Conservation (phyloP, 2,329 filamentous ascomycete genomes). For the Metarhizium album region DNA sequence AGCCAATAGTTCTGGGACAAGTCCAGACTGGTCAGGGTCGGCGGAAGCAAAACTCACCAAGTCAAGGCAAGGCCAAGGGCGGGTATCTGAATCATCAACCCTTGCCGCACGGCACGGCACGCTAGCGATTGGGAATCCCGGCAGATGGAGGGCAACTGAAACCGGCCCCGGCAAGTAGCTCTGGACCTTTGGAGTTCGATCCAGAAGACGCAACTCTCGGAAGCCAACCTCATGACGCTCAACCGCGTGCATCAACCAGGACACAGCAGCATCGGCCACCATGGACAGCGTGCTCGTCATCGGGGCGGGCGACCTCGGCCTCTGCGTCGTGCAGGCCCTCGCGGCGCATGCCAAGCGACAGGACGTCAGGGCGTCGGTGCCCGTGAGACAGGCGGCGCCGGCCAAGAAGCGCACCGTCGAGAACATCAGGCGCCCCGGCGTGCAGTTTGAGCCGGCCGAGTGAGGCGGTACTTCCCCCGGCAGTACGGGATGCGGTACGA, state of each 20-base stretch:
- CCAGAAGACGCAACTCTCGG: conserved; percentile 6
- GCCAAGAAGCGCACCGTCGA: conserved; percentile 25
- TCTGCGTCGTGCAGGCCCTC: conserved; percentile 42
- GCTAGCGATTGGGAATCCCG: too few relatives aligned
- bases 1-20: too few relatives aligned
- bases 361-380: conserved; percentile 34
- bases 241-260: conserved; percentile 4
- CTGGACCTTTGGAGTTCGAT: too few relatives aligned
- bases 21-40: too few relatives aligned
- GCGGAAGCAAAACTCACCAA: too few relatives aligned
- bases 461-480: conserved; percentile 54
- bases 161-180: too few relatives aligned
- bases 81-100: too few relatives aligned
- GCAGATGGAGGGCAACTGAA: too few relatives aligned
- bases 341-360: conserved; percentile 30
- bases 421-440: conserved; percentile 24
- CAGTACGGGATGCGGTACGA: conserved; percentile 68
- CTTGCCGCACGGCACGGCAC: too few relatives aligned
- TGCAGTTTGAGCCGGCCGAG: conserved; percentile 31
- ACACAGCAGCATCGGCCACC: background rate
- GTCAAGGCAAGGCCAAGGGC: too few relatives aligned
- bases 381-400: conserved; percentile 36
- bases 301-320: conserved; percentile 57
- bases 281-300: conserved; percentile 36
- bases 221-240: conserved; percentile 7